These are phyloP conservation scores for Suhomyces bolitotheri DNA, from an alignment of 1,139 yeast species.

Conservation along the genomic window DNA sequence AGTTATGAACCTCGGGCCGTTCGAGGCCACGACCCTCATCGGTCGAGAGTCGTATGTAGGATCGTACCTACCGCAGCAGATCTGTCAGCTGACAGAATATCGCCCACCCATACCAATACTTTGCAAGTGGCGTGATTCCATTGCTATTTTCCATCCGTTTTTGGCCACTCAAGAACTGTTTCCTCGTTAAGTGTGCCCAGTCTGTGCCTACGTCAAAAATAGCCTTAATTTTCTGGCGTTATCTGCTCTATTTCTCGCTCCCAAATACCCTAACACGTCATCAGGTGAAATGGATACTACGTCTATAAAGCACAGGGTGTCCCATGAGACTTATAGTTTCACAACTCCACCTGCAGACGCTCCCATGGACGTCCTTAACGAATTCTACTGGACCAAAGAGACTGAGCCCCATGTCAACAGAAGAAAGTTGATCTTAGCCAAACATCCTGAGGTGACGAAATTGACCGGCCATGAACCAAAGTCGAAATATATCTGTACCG, in stretches of 20 bases:
- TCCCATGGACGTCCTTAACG: conserved; percentile 45
- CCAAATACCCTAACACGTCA: not conserved
- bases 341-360: conserved; percentile 48
- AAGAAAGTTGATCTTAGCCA: conserved; percentile 68
- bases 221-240: not conserved
- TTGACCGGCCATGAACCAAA: conserved; percentile 84
- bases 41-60: too few relatives aligned
- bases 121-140: conserved; percentile 3
- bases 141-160: not conserved
- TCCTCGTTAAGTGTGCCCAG: not conserved
- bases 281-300: conserved; percentile 2
- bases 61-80: too few relatives aligned
- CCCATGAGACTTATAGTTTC: conserved; percentile 37
- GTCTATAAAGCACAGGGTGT: conserved; percentile 37
- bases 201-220: not conserved
- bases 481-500: conserved; percentile 72
- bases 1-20: too few relatives aligned
- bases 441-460: conserved; percentile 77
- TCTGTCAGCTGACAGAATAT: conserved; percentile 4
- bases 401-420: conserved; percentile 80
- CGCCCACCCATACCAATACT: not conserved
- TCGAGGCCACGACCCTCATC: too few relatives aligned
- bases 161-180: not conserved
- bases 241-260: not conserved
- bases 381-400: conserved; percentile 82